Base-by-base conservation (phyloP, 1,139 yeast genomes). In the Candida freyschussii region DNA sequence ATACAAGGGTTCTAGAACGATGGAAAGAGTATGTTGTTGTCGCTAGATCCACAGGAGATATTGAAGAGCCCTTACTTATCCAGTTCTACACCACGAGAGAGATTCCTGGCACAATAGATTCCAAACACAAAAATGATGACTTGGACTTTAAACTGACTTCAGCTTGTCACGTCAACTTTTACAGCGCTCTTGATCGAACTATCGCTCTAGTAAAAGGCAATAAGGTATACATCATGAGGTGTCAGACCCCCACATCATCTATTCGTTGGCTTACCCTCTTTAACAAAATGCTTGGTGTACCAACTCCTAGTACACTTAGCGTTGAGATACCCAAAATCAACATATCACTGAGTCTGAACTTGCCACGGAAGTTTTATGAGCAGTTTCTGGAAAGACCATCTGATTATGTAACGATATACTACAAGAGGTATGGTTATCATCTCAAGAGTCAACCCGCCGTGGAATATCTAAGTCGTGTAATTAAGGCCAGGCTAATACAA, bases 1-100 rank as follows among this genome's bases (percentile, higher is more conserved):
- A 72, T 34, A 63, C 84, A 1, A 57, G 78, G 30, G 65, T 82
- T 2, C 43, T 65, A n/a, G 86, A 81, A 38, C 60, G 85, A 28
- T 85, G 95, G 91, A 72, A 69, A 39, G 95, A 86, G 52, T 81
- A 75, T 50, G 59, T 73, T 21, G 78, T 80, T 2, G 83, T 80
- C 4, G 74, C 80, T 0, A 60, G 91, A 37, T 72, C 73, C 26
- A 72, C 82, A 1, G 75, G 72, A 17, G 59, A 65, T 36, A 33
- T 50, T 0, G 60, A 57, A 2, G 58, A 60, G 7, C 84, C 87
- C 0, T 52, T 84, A 2, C 55, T 64, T 3, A 44, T 85, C 2
- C 89, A 84, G 47, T 72, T 86, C 39, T 79, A 75, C 55, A 71
- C 70, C 18, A 55, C 62, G 2, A 59, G 73, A 27, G 60, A 62